These are phyloP conservation scores for Aotearoamyces nothofagi DNA, from an alignment of 2,329 filamentous ascomycete genomes.

Conservation along the genomic window DNA sequence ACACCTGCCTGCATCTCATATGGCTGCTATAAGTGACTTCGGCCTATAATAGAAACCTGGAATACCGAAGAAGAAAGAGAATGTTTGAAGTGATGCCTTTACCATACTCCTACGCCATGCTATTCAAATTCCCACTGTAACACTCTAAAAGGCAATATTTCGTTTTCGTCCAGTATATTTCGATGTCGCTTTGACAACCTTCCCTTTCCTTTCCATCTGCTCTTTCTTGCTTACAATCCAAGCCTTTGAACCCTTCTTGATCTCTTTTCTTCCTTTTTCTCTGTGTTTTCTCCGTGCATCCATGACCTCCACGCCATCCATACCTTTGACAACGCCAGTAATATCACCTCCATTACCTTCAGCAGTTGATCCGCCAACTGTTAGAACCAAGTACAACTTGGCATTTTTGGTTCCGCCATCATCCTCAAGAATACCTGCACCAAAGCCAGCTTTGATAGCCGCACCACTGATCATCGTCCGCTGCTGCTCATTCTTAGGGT, in stretches of 20 bases:
- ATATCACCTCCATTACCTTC: slow-evolving; percentile 57
- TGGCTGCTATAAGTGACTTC: too few species aligned
- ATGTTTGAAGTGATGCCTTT: too few species aligned
- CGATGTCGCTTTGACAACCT: slow-evolving; percentile 78
- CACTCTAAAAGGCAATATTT: slow-evolving; percentile 53
- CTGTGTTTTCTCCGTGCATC: slow-evolving; percentile 45
- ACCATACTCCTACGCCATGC: slow-evolving; percentile 11
- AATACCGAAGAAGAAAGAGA: too few species aligned
- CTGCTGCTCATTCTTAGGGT: slow-evolving; percentile 89
- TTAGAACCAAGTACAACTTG: slow-evolving; percentile 92
- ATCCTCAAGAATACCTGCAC: slow-evolving; percentile 87
- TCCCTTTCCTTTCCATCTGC: slow-evolving; percentile 89
- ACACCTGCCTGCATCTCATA: too few species aligned
- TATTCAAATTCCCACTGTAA: slow-evolving; percentile 7
- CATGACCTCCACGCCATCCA: slow-evolving; percentile 76
- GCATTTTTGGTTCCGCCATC: slow-evolving; percentile 92
- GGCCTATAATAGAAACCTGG: too few species aligned
- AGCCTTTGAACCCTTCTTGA: slow-evolving; percentile 69
- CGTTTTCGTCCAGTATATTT: slow-evolving; percentile 92
- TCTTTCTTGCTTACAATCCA: slow-evolving; percentile 83
- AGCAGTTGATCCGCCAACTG: slow-evolving; percentile 51
- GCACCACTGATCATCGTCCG: slow-evolving; percentile 83
- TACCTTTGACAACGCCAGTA: slow-evolving; percentile 73
- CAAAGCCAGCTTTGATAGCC: slow-evolving; percentile 87
- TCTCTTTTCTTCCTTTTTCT: slow-evolving; percentile 30